These are phyloP conservation scores for Suillus subalutaceus DNA, from an alignment of 768 basidiomycete species.

Conservation along the genomic window DNA sequence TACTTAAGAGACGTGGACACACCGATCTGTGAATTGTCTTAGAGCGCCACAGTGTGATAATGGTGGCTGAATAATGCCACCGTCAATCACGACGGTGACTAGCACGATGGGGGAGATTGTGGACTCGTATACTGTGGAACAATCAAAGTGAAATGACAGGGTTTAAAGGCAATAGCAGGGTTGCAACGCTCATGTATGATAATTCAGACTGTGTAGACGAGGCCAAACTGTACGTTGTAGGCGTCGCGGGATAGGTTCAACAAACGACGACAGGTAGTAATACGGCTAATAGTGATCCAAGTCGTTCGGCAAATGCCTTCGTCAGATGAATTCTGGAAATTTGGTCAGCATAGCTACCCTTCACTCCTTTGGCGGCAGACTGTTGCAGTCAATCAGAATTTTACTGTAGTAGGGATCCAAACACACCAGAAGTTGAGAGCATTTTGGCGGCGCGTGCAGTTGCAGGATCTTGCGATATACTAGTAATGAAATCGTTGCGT, in stretches of 20 bases:
- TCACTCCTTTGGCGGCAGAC: background rate
- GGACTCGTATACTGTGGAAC: background rate
- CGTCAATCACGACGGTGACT: background rate
- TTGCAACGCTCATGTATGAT: too few relatives aligned
- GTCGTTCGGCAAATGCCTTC: too few relatives aligned
- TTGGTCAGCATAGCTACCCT: background rate
- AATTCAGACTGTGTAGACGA: too few relatives aligned
- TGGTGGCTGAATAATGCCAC: background rate
- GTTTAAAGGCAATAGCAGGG: too few relatives aligned
- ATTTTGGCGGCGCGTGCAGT: background rate
- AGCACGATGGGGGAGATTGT: background rate
- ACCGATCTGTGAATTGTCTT: background rate
- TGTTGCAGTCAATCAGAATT: background rate
- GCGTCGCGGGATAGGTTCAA: too few relatives aligned
- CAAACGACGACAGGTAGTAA: too few relatives aligned
- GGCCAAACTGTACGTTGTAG: too few relatives aligned
- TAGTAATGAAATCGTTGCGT: background rate
- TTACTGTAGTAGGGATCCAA: background rate
- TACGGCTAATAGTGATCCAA: too few relatives aligned
- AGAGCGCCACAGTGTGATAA: background rate
- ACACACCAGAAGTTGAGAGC: background rate
- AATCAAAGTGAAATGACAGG: background rate
- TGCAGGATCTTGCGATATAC: background rate
- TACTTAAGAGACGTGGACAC: conserved; percentile 11
- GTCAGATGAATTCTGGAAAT: too few relatives aligned